phyloP scores from a whole-genome alignment of 495 filamentous ascomycete species.

The Daldinia childiae region DNA sequence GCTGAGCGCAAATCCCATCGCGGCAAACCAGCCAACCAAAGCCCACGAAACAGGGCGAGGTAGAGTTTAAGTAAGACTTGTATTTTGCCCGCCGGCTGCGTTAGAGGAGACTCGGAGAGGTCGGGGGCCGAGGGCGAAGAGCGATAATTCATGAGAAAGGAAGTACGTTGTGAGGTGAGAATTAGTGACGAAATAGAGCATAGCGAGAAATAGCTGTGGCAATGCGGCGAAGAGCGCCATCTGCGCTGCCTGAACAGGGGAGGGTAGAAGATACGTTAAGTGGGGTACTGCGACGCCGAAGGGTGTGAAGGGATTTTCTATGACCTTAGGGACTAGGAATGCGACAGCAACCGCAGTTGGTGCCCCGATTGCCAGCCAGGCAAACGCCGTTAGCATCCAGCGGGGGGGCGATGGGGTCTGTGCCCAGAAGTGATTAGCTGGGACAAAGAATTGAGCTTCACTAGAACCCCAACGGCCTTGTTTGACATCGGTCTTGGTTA shows the following conservation, averaged over 20 bases:
- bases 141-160: conserved; percentile 56
- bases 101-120: conserved; percentile 52
- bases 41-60: conserved; percentile 52
- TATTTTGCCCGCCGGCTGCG: conserved; percentile 48
- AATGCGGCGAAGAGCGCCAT: conserved; percentile 47
- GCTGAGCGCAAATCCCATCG: conserved; percentile 50
- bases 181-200: conserved; percentile 55
- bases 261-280: conserved; percentile 38
- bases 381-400: conserved; percentile 45
- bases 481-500: conserved; percentile 54
- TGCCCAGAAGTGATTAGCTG: conserved; percentile 54
- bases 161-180: conserved; percentile 51
- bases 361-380: conserved; percentile 44
- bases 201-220: conserved; percentile 53
- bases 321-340: conserved; percentile 34
- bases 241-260: conserved; percentile 31
- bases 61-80: conserved; percentile 55
- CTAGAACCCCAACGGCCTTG: conserved; percentile 50
- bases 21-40: conserved; percentile 48
- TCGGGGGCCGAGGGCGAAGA: conserved; percentile 46
- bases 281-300: conserved; percentile 47
- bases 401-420: conserved; percentile 48
- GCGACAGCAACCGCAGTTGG: conserved; percentile 48
- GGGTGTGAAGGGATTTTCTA: conserved; percentile 37
- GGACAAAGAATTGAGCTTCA: conserved; percentile 52